These are phyloP conservation scores for Pseudogymnoascus sp. DNA, from an alignment of 2,329 filamentous ascomycete species.

Conservation along the genomic window DNA sequence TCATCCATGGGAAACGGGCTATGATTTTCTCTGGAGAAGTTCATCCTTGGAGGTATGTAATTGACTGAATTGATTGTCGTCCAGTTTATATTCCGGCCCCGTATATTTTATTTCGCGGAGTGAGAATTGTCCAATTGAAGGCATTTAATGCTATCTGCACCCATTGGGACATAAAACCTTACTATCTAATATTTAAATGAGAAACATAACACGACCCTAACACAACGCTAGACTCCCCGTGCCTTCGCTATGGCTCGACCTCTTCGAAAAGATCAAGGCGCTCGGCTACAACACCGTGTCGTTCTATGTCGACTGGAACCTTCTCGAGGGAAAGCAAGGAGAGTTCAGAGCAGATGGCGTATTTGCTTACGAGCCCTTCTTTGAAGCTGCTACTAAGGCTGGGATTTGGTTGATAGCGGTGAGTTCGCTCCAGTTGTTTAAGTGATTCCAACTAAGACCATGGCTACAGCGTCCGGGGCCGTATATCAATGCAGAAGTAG, in stretches of 20 bases:
- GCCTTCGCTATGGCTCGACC: slow-evolving; percentile 54
- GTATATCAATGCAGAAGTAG: slow-evolving; percentile 68
- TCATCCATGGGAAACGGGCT: slow-evolving; percentile 59
- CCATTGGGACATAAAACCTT: background rate
- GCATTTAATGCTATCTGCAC: background rate
- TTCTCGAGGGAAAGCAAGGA: slow-evolving; percentile 63
- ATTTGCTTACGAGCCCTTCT: slow-evolving; percentile 64
- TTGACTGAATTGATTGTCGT: slow-evolving; percentile 23
- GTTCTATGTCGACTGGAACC: slow-evolving; percentile 71
- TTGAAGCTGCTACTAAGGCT: slow-evolving; percentile 61
- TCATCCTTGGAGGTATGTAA: slow-evolving; percentile 45
- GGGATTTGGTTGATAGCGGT: slow-evolving; percentile 65
- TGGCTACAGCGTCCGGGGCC: slow-evolving; percentile 46
- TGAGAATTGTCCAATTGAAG: background rate
- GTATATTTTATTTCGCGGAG: background rate
- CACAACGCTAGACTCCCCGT: slow-evolving; percentile 41
- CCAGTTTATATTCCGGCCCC: background rate
- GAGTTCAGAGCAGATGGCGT: slow-evolving; percentile 60
- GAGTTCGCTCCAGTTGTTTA: slow-evolving; percentile 11
- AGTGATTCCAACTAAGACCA: slow-evolving; percentile 1
- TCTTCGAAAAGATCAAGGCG: slow-evolving; percentile 77
- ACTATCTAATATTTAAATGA: background rate
- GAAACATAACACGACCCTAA: background rate
- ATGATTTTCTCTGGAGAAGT: slow-evolving; percentile 68
- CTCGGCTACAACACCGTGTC: slow-evolving; percentile 71